Evolutionary conservation across 148 eudicot genomes (phyloP).

Genomic region (Linanthus parryae): DNA sequence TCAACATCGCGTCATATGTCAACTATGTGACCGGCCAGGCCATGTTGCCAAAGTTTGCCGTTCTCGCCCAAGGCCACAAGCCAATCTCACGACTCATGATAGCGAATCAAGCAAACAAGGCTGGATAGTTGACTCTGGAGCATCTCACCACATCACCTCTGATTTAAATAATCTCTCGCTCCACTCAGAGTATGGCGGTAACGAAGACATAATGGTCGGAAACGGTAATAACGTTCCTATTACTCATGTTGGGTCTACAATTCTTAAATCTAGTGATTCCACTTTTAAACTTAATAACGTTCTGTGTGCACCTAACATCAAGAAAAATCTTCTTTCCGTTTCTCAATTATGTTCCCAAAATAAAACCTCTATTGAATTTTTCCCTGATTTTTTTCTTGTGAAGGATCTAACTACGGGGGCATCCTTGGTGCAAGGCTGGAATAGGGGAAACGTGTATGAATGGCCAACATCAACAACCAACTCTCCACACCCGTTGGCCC

Average conservation of each 20-base stretch:
- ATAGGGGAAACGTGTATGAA: background rate
- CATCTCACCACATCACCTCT: slow-evolving; percentile 1
- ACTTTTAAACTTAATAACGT: slow-evolving; percentile 1
- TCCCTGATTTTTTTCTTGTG: slow-evolving; percentile 1
- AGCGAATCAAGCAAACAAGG: too few species aligned
- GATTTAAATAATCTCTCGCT: background rate
- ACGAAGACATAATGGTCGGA: background rate
- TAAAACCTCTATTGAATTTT: slow-evolving; percentile 1
- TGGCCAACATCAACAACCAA: slow-evolving; percentile 1
- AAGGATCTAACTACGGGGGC: slow-evolving; percentile 9
- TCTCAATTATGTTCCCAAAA: slow-evolving; percentile 1
- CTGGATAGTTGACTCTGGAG: background rate
- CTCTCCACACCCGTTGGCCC: background rate
- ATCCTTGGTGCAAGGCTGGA: background rate
- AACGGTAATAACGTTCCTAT: slow-evolving; percentile 2
- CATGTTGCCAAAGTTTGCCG: too few species aligned
- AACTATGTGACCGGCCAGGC: too few species aligned
- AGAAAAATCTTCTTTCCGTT: background rate
- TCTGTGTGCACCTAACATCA: background rate
- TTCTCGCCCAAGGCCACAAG: too few species aligned
- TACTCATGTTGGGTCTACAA: slow-evolving; percentile 1
- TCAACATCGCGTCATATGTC: too few species aligned
- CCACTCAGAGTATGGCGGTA: background rate
- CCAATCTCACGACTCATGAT: too few species aligned
- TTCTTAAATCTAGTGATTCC: background rate